Conservation (phyloP, 257 asterid species). For the Fraxinus cuspidata region DNA sequence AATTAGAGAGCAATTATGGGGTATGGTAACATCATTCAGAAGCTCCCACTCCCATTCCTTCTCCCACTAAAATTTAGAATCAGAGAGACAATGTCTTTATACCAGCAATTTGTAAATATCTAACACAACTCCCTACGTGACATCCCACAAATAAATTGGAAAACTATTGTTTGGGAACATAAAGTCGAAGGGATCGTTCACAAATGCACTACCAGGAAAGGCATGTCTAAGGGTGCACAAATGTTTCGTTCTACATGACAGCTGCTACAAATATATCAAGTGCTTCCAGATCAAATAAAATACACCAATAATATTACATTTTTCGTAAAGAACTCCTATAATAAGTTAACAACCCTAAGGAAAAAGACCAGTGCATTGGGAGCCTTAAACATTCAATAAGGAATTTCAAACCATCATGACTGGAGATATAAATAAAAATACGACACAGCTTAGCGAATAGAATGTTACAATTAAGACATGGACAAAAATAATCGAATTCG, state of each 20-base stretch:
- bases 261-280: background rate
- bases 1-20: background rate
- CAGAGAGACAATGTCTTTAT: no score
- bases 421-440: background rate
- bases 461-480: conserved; percentile 8
- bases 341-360: background rate
- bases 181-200: background rate
- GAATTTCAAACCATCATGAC: background rate
- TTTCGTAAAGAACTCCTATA: background rate
- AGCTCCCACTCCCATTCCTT: background rate
- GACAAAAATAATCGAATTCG: background rate
- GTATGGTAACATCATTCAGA: background rate
- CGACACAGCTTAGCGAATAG: background rate
- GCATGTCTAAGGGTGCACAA: background rate
- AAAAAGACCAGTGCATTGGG: background rate
- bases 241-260: background rate
- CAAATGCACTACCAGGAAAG: background rate
- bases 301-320: conserved; percentile 8
- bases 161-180: no score
- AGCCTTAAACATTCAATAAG: background rate
- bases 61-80: background rate
- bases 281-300: background rate
- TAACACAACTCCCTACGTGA: background rate
- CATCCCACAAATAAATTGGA: background rate
- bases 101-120: background rate